Conservation (phyloP, 139 green algal genomes). For the Tetradesmus obliquus region DNA sequence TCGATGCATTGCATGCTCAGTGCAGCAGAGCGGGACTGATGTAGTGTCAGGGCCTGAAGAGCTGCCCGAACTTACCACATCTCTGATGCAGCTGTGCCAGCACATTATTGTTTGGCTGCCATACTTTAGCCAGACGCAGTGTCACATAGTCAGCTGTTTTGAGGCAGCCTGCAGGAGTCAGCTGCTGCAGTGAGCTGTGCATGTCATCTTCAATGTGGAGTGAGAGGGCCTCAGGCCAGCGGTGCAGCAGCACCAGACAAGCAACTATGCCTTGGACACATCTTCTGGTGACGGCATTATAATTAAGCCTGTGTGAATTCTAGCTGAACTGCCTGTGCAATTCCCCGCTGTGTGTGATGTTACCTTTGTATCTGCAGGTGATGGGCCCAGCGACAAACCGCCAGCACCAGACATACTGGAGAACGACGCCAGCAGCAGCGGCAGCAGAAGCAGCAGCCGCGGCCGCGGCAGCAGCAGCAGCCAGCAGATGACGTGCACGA, state of each 20-base stretch:
- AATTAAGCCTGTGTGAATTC: not conserved
- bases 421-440: not conserved
- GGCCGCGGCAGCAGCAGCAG: not conserved
- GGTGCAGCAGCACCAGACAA: not conserved
- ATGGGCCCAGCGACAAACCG: not conserved
- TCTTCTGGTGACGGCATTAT: not conserved
- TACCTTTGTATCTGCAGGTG: not conserved
- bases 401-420: slow-evolving; percentile 27
- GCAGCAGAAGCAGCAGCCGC: not conserved
- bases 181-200: not conserved
- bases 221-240: too few relatives aligned
- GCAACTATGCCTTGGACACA: not conserved
- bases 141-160: too few relatives aligned
- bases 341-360: not conserved
- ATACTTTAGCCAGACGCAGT: too few relatives aligned
- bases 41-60: not conserved
- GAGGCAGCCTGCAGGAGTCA: not conserved
- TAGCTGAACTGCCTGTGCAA: not conserved
- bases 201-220: too few relatives aligned
- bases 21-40: not conserved
- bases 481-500: not conserved
- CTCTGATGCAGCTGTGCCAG: not conserved
- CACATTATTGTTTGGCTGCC: not conserved
- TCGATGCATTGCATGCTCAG: not conserved
- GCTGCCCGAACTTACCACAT: not conserved